Base-by-base conservation (phyloP, 179 eudicot genomes). In the Actinidia chinensis region DNA sequence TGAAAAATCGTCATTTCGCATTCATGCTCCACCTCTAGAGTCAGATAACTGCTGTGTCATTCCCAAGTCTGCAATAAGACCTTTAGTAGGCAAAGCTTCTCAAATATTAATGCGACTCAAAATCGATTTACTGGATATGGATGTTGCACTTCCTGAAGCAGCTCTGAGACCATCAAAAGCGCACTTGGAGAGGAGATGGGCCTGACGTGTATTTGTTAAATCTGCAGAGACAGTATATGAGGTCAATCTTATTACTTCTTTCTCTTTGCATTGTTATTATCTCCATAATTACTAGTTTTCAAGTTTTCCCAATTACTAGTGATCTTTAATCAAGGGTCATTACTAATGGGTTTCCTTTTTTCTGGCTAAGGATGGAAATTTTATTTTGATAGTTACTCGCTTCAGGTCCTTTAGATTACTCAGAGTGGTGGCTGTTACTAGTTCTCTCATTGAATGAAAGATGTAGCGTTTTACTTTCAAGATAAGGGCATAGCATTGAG, bases 161-260 rank as follows among this genome's bases (percentile, higher is more conserved):
- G 86, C 91, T 55, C 46, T 86, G 76, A 83, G 90, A 81, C 83
- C 58, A 2, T 87, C 89, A 48, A 89, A 79, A 80, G 87, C 81
- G 42, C 73, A 80, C 51, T 58, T 78, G 44, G 79, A 85, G 73
- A 85, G 86, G 78, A 80, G 92, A 77, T 84, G 86, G 73, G 86
- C 91, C 55, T 92, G 97, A 93, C 85, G 85, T 33, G 78, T 88
- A 71, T 90, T 89, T 87, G 92, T 92, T 18, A 90, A 92, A 85
- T 78, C 84, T 54, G 89, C 97, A n/a, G 80, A 79, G 71, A 83
- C 91, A 8, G 86, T 90, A 80, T 86, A 84, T 81, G 91, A 92
- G 93, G 95, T 91, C 15, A 61, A 83, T 55, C 36, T 22, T 43
- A 12, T 55, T 55, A 68, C 17, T 0, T 23, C 50, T 25, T 25